phyloP scores from a whole-genome alignment of 1,139 yeast genomes.

The Lodderomyces elongisporus region DNA sequence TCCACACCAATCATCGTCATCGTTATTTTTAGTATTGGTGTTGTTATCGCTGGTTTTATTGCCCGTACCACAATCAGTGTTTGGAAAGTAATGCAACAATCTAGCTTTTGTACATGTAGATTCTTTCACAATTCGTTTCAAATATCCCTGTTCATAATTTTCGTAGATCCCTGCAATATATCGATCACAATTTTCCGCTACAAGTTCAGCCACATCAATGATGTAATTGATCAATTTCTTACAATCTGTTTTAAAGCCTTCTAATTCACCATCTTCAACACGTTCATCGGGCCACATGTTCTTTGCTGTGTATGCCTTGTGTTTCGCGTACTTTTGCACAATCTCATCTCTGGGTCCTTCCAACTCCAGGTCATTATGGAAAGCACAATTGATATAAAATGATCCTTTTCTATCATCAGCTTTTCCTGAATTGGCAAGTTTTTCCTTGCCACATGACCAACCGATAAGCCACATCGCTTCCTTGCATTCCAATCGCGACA shows the following conservation, averaged over 20 bases:
- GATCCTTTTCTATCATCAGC: constrained; percentile 58
- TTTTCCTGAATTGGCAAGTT: constrained; percentile 29
- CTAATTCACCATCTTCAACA: constrained; percentile 8
- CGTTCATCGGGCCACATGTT: constrained; percentile 50
- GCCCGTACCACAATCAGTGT: constrained; percentile 6
- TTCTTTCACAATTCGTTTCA: constrained; percentile 41
- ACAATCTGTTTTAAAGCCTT: constrained; percentile 30
- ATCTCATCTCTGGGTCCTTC: constrained; percentile 43
- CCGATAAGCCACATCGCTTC: constrained; percentile 53
- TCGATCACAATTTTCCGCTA: constrained; percentile 51
- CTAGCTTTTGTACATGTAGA: constrained; percentile 60
- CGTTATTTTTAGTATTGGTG: constrained; percentile 6
- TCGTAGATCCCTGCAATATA: constrained; percentile 27
- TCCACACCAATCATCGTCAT: constrained; percentile 54
- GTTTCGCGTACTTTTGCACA: constrained; percentile 26
- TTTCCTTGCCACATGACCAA: constrained; percentile 64
- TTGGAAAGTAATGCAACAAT: constrained; percentile 50
- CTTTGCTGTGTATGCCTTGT: constrained; percentile 43
- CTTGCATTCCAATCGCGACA: constrained; percentile 40
- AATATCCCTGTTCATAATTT: constrained; percentile 31
- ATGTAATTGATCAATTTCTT: constrained; percentile 42
- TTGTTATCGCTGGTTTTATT: too few species aligned
- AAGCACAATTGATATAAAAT: constrained; percentile 56
- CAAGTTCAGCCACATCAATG: constrained; percentile 45
- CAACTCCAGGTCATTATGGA: constrained; percentile 36